Evolutionary conservation across 768 basidiomycete species (phyloP), one percentile per base, ranked within the genome.

Genomic region (Floccularia luteovirens): DNA sequence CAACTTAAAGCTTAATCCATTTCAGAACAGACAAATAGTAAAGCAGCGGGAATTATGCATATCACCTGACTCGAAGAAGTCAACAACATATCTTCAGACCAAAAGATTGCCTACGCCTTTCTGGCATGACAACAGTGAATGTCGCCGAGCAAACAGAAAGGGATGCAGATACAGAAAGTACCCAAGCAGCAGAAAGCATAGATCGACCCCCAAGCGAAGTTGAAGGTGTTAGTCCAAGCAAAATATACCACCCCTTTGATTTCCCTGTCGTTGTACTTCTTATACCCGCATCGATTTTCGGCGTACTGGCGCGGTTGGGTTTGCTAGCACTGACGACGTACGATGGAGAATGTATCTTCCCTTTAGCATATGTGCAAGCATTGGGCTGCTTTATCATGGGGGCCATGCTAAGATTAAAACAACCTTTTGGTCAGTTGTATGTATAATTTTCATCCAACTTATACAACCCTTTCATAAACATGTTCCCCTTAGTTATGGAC

Each of bases 351-450:
- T 72, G 77, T 47, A 78, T 97, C 4, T 97, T 92, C 54, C 69
- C 86, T 2, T 64, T 97, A 17, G 77, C 82, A 3, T 97, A 92
- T 66, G 72, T 78, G 0, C 94, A 99, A 57, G 85, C 79, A 0
- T 63, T 82, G 0, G 96, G 96, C 13, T 98, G 93, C 61, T 66
- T 91, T 39, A 64, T 94, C 21, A 98, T 99, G 92, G 96, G 96
- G 2, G 61, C 89, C 38, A 73, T 70, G 5, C 52, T 90, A 14
- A 75, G 70, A 13, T 55, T 85, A 52, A 91, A 84, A 58, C 75
- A 78, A 36, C 75, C 81, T 5, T 67, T 99, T 10, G 77, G 78
- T 33, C 62, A 68, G 51, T 80, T 85, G 91, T 96, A 55, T 61
- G 90, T 51, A 35, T 30, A 35, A 12, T 8, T 10, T 16, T 17